Percentiles rank a stretch among this genome's conserved stretches.
phyloP scores from a whole-genome alignment of 805 yeast species.

The Candida easanensis region DNA sequence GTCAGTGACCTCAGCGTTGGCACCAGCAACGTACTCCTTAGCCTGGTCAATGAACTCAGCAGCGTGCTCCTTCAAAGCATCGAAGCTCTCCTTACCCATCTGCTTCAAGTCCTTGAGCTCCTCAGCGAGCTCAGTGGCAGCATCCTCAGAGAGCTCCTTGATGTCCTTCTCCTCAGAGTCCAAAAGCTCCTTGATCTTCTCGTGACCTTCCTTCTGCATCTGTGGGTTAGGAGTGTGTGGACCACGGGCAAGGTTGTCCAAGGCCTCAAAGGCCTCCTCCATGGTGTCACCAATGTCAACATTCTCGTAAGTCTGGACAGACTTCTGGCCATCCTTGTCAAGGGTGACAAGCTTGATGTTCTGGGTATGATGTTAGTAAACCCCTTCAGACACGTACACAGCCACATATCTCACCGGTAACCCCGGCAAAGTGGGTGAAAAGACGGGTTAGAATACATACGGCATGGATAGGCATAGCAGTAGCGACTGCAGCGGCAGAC shows the following conservation, averaged over 20 bases:
- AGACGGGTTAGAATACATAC: conserved; percentile 16
- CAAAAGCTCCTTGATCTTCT: conserved; percentile 1
- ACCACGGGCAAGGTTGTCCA: conserved; percentile 2
- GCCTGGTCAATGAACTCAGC: conserved; percentile 6
- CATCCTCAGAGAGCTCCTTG: conserved; percentile 1
- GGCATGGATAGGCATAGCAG: conserved; percentile 25
- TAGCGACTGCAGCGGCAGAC: conserved; percentile 18
- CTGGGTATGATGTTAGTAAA: conserved; percentile 7
- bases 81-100: conserved; percentile 4
- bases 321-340: conserved; percentile 15
- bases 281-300: conserved; percentile 24
- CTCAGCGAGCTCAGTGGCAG: neutral
- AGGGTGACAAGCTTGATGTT: conserved; percentile 17
- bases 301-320: conserved; percentile 11
- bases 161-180: conserved; percentile 1
- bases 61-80: conserved; percentile 6
- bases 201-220: neutral
- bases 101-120: conserved; percentile 4
- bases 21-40: conserved; percentile 8
- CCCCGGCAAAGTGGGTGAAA: neutral
- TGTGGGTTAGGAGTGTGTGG: conserved; percentile 1
- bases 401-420: neutral
- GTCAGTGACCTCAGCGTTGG: conserved; percentile 6
- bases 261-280: conserved; percentile 10
- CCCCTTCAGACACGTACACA: neutral